Percentiles rank a stretch among this genome's conserved stretches.
Conservation (phyloP, 768 basidiomycete species). For the Trichaptum fuscoviolaceum region DNA sequence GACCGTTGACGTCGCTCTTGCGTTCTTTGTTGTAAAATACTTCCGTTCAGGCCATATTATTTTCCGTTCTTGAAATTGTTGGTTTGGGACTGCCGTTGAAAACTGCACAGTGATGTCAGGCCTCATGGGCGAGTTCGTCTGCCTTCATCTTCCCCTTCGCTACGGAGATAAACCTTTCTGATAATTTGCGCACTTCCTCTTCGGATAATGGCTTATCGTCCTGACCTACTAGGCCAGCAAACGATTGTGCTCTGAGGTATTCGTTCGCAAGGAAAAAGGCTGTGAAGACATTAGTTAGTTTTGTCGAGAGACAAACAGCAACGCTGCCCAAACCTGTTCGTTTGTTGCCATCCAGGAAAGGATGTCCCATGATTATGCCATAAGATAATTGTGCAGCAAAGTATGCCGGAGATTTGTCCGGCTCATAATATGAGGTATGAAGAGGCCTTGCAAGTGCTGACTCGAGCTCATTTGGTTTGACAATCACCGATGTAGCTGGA, state of each 20-base stretch:
- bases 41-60: neutral
- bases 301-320: neutral
- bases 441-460: constrained; percentile 25
- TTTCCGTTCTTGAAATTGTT: no score
- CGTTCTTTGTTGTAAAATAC: neutral
- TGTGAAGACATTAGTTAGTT: constrained; percentile 5
- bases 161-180: neutral
- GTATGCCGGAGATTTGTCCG: constrained; percentile 19
- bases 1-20: neutral
- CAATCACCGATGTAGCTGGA: constrained; percentile 22
- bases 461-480: constrained; percentile 30
- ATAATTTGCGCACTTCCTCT: neutral
- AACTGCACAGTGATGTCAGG: neutral
- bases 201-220: neutral
- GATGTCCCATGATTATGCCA: constrained; percentile 29
- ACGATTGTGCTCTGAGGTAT: constrained; percentile 26
- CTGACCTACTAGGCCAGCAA: constrained; percentile 19
- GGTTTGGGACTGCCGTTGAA: no score
- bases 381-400: constrained; percentile 29
- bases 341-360: constrained; percentile 28
- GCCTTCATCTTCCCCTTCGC: neutral
- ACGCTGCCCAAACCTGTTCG: constrained; percentile 18
- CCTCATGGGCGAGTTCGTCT: neutral
- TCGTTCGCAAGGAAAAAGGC: constrained; percentile 31
- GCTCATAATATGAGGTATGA: constrained; percentile 25